Base-by-base conservation (phyloP, 2,329 filamentous ascomycete species). In the Colletotrichum karsti region DNA sequence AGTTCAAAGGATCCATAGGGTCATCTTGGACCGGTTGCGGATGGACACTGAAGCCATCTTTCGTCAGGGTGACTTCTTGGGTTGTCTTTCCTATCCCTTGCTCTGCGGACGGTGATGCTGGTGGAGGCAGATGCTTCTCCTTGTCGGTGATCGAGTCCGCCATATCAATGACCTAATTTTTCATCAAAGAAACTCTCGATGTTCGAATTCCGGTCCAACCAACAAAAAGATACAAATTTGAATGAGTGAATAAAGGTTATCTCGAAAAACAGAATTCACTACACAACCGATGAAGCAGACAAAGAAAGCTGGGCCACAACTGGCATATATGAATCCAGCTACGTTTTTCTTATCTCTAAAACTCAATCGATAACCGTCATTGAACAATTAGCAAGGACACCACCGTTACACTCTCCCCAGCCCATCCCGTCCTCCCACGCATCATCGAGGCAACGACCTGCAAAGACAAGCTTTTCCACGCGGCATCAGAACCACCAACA, bases 1-100 rank as follows among this genome's bases (percentile, higher is more conserved):
- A 88, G 71, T 87, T 88, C 55, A 88, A 75, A n/a, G 86, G 86
- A 70, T 88, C 86, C 20, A 87, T 75, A 1, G 78, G 72, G 70
- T 87, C 85, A 22, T 76, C 72, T 20, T 71, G 70, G 54, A 74
- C 70, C 20, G 76, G 76, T 46, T 78, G 75, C 3, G 76, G 72
- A 79, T 82, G 70, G 51, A 80, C 80, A 76, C 82, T 70, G 66
- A 77, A 70, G 46, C 74, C 74, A 57, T 75, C 64, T 13, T 72
- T 71, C 20, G 69, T 69, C 10, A 74, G 62, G 9, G 26, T n/a
- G 13, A 71, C 64, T 33, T 70, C 70, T n/a, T 55, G 66, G 22
- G 66, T 69, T 26, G 66, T 37, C 15, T 53, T 67, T 6, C 66
- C 66, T 8, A 67, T 2, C 8, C 48, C 33, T 10, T 69, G 20